Conservation (phyloP, 345 rosid genomes). For the Gossypium anomalum region DNA sequence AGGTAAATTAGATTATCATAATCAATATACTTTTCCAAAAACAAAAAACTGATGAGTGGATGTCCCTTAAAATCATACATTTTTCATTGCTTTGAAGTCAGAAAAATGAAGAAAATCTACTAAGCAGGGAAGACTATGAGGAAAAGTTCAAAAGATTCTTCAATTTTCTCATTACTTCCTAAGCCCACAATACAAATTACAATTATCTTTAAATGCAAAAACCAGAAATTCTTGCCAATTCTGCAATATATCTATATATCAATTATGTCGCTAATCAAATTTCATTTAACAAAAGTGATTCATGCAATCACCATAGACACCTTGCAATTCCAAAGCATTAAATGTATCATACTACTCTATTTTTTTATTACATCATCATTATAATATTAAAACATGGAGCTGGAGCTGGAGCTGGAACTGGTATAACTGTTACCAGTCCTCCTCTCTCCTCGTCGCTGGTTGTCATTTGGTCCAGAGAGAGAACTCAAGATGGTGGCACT, state of each 20-base stretch:
- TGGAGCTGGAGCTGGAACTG: slow-evolving; percentile 16
- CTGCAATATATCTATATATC: not conserved
- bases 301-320: not conserved
- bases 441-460: slow-evolving; percentile 35
- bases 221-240: not conserved
- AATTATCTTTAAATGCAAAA: not conserved
- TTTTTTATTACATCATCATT: not conserved
- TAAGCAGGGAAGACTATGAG: too few relatives aligned
- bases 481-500: slow-evolving; percentile 35
- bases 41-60: too few relatives aligned
- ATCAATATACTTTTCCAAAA: too few relatives aligned
- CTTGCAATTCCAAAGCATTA: not conserved
- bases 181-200: too few relatives aligned
- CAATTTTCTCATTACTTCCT: too few relatives aligned
- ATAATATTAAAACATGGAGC: slow-evolving; percentile 24
- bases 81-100: too few relatives aligned
- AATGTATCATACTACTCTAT: not conserved
- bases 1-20: too few relatives aligned
- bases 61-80: too few relatives aligned
- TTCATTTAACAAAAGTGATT: not conserved
- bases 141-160: too few relatives aligned
- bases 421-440: slow-evolving; percentile 35
- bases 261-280: not conserved
- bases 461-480: slow-evolving; percentile 28
- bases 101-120: too few relatives aligned